Base-by-base conservation (phyloP, 2,329 filamentous ascomycete species). In the Incumbomyces delicatus region DNA sequence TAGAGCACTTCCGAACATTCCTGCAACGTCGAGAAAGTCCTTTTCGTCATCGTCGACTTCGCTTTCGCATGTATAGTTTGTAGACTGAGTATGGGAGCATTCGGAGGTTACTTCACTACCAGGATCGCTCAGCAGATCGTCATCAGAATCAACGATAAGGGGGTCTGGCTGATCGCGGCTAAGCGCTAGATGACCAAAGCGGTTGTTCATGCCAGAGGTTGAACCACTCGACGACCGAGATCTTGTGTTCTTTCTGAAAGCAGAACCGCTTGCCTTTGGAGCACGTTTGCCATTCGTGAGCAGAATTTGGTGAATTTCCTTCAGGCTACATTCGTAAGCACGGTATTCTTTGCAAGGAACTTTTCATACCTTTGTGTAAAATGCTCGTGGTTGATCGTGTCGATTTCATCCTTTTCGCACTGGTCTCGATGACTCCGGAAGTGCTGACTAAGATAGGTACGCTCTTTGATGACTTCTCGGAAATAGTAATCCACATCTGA, bases 401-500 rank as follows among this genome's bases (percentile, higher is more conserved):
- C 52, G 13, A 31, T 29, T n/a, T 44, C 44, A 27, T 57, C 54
- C 12, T 50, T 48, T 16, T 39, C 33, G 16, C 46, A 48, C 12
- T 48, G 44, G 29, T 51, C 53, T 30, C 45, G 38, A 34, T 49
- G 41, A 16, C 48, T 41, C 17, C 55, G 53, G 33, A 59, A 61
- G 45, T 57, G 53, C 16, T 57, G 59, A 53, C 57, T 61, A 22
- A 61, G 53, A 31, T 52, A 52, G 16, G 44, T 55, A 11, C 59
- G 51, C n/a, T 56, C 57, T 18, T 51, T 48, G 34, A 60, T 61
- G 6, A 54, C 57, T 35, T 60, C 50, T 30, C 54, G 53, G 38
- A 61, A 61, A 41, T 59, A 55, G 41, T 60, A 60, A 37, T 57
- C 57, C 39, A 61, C 54, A n/a, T 54, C 49, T 22, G 59, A 56